A percentile compares a stretch with the other conserved stretches of the same genome.
phyloP scores from a whole-genome alignment of 257 asterid species.

The Solanum infundibuliforme region DNA sequence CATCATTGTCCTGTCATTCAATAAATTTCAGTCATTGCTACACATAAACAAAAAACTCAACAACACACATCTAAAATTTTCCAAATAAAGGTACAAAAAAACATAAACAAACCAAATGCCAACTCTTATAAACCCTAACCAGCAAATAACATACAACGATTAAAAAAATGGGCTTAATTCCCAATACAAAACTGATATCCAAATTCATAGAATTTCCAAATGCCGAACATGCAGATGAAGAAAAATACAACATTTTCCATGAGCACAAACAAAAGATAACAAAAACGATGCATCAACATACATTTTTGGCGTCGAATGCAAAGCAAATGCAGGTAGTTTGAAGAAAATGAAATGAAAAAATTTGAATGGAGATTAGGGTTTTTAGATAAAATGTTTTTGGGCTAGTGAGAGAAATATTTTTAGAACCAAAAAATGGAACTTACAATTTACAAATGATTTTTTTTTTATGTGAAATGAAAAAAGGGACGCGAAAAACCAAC shows the following conservation, averaged over 20 bases:
- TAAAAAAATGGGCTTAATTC: neutral
- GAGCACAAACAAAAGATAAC: neutral
- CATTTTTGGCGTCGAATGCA: neutral
- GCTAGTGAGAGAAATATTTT: neutral
- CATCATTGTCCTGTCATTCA: conserved; percentile 41
- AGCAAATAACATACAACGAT: neutral
- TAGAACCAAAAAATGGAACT: conserved; percentile 4
- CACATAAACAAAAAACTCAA: neutral
- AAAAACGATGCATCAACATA: neutral
- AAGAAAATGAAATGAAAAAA: conserved; percentile 11
- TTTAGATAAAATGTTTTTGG: neutral
- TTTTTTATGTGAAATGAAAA: neutral
- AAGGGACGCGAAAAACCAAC: conserved; percentile 41
- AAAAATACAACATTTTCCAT: neutral
- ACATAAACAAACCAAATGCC: neutral
- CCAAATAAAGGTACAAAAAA: neutral
- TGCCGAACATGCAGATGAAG: neutral
- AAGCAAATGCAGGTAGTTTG: neutral
- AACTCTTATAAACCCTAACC: neutral
- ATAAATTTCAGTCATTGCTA: neutral
- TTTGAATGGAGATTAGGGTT: conserved; percentile 17
- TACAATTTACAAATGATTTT: conserved; percentile 27
- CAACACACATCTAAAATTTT: neutral
- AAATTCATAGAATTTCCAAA: neutral
- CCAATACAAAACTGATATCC: neutral